A percentile compares a stretch with the other conserved stretches of the same genome.
Evolutionary conservation across 768 basidiomycete species (phyloP).

Genomic region (Clavaria fumosa): DNA sequence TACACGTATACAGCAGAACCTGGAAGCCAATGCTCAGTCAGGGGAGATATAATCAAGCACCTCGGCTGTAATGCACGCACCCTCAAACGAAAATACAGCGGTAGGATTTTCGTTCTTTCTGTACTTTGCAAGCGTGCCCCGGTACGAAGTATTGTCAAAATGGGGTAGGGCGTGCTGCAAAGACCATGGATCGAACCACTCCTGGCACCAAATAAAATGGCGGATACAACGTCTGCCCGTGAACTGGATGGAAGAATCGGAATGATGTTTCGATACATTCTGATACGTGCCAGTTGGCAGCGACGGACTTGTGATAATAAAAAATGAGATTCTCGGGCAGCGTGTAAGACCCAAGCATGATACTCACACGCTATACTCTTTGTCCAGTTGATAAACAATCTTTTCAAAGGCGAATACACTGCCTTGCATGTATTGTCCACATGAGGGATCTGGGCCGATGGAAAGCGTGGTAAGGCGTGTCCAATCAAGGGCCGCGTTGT

Average conservation of each 20-base stretch:
- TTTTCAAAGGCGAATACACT: background rate
- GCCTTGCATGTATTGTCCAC: background rate
- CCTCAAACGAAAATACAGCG: background rate
- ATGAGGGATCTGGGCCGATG: background rate
- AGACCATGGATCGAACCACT: background rate
- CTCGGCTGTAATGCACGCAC: background rate
- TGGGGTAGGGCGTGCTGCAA: background rate
- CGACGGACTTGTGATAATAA: background rate
- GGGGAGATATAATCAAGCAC: background rate
- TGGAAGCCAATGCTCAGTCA: background rate
- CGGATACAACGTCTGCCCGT: background rate
- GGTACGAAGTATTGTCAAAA: background rate
- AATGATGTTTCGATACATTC: background rate
- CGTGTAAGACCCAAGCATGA: background rate
- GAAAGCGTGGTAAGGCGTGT: background rate
- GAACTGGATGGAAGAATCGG: background rate
- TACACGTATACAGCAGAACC: background rate
- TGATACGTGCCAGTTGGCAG: background rate
- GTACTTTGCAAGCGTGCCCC: background rate
- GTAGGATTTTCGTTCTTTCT: background rate
- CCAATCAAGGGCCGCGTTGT: background rate
- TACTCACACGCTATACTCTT: constrained; percentile 1
- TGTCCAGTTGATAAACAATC: background rate
- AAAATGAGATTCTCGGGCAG: background rate
- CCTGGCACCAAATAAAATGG: background rate